Evolutionary conservation across 495 filamentous ascomycete genomes (phyloP).

Genomic region (Penicillium turbatum): DNA sequence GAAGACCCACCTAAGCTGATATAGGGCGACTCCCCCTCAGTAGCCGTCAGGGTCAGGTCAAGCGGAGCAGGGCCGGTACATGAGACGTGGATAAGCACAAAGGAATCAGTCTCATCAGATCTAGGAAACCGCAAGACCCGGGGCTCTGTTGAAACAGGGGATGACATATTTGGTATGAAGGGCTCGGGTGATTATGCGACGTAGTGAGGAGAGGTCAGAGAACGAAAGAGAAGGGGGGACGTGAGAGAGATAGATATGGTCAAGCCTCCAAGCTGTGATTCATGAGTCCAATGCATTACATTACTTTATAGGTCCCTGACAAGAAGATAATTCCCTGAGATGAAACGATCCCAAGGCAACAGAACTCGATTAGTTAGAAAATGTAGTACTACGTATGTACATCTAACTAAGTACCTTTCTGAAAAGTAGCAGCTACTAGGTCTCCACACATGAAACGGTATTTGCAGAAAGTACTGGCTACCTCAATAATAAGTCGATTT

Average conservation of each 20-base stretch:
- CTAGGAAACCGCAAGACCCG: conserved; percentile 53
- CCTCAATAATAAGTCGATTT: background rate
- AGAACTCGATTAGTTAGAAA: background rate
- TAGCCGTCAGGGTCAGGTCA: conserved; percentile 61
- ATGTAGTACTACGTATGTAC: too few species aligned
- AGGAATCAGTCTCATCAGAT: conserved; percentile 47
- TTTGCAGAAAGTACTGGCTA: background rate
- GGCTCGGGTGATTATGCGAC: background rate
- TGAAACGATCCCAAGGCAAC: background rate
- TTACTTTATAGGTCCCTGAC: too few species aligned
- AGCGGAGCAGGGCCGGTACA: conserved; percentile 44
- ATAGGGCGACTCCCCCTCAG: conserved; percentile 64
- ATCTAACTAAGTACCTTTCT: background rate
- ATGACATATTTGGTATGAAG: background rate
- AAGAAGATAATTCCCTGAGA: too few species aligned
- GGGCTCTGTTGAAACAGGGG: conserved; percentile 9
- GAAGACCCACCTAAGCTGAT: conserved; percentile 47
- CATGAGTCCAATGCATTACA: too few species aligned
- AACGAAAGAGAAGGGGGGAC: background rate
- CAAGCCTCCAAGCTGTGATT: too few species aligned
- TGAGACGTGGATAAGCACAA: conserved; percentile 55
- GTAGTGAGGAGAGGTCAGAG: too few species aligned
- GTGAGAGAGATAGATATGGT: background rate
- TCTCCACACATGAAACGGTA: background rate
- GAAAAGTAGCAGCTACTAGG: background rate